Evolutionary conservation across 805 yeast species (phyloP).

Genomic region (Pichia nanzhaoensis): DNA sequence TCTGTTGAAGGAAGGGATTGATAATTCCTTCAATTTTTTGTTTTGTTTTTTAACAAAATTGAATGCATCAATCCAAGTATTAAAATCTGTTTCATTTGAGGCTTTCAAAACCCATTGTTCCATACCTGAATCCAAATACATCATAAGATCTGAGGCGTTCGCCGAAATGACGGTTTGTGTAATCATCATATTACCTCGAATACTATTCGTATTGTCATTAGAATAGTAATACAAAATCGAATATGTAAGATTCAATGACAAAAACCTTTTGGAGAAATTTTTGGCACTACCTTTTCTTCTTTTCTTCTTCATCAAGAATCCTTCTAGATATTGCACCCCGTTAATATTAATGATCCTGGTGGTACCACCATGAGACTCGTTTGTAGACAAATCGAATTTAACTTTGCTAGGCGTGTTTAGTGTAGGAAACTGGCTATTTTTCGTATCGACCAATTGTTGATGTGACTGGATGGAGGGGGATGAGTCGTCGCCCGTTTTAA

Average conservation of each 20-base stretch:
- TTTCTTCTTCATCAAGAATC: slow-evolving; percentile 62
- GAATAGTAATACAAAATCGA: slow-evolving; percentile 79
- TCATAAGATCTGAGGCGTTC: slow-evolving; percentile 55
- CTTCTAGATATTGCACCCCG: slow-evolving; percentile 70
- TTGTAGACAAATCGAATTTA: slow-evolving; percentile 24
- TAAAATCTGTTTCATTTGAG: slow-evolving; percentile 54
- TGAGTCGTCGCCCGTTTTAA: background rate
- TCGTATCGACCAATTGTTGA: background rate
- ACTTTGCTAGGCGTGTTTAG: slow-evolving; percentile 10
- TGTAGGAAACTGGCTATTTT: background rate
- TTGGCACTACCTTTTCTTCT: slow-evolving; percentile 76
- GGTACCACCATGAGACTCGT: slow-evolving; percentile 18
- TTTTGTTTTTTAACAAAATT: slow-evolving; percentile 40
- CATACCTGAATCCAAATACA: slow-evolving; percentile 88
- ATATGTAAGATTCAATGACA: slow-evolving; percentile 72
- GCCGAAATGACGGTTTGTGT: slow-evolving; percentile 78
- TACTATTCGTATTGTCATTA: slow-evolving; percentile 60
- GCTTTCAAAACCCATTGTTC: slow-evolving; percentile 90
- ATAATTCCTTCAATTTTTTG: slow-evolving; percentile 15
- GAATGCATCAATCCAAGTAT: slow-evolving; percentile 77
- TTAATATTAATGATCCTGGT: slow-evolving; percentile 35
- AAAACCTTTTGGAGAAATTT: slow-evolving; percentile 81
- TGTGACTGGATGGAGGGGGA: background rate
- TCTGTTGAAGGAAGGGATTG: background rate
- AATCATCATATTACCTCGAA: slow-evolving; percentile 90